A percentile compares a stretch with the other conserved stretches of the same genome.
Conservation (phyloP, 2,329 filamentous ascomycete genomes). For the Zasmidium citrigriseum region DNA sequence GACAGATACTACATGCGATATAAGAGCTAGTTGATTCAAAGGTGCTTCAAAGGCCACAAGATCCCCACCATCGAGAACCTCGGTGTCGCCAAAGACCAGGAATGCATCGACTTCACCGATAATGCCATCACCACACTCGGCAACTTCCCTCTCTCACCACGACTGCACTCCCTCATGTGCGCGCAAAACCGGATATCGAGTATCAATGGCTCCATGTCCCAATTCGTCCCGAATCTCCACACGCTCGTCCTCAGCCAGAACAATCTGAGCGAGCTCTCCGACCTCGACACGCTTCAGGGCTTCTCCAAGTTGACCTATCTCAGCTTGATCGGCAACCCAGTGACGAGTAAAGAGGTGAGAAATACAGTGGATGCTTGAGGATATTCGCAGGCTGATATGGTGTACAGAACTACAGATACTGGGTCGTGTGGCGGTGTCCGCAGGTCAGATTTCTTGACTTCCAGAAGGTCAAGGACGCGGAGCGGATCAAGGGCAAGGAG, state of each 20-base stretch:
- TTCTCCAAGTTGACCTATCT: conserved; percentile 76
- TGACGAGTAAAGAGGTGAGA: conserved; percentile 85
- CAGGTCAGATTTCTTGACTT: conserved; percentile 89
- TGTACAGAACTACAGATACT: conserved; percentile 84
- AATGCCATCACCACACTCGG: conserved; percentile 89
- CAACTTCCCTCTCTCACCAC: conserved; percentile 90
- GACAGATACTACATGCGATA: conserved; percentile 83
- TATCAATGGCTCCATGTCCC: conserved; percentile 74
- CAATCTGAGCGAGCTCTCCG: conserved; percentile 77
- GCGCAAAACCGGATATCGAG: conserved; percentile 83
- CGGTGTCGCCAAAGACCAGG: conserved; percentile 90
- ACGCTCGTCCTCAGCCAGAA: conserved; percentile 85
- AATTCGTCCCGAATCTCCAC: conserved; percentile 76
- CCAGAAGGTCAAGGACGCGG: conserved; percentile 82
- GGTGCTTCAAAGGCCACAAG: conserved; percentile 76
- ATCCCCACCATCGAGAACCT: conserved; percentile 97
- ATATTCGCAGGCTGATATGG: not conserved
- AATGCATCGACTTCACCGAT: conserved; percentile 97
- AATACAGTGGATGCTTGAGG: not conserved
- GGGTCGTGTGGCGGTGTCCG: conserved; percentile 85
- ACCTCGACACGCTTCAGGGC: conserved; percentile 75
- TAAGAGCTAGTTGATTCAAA: conserved; percentile 44
- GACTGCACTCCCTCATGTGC: conserved; percentile 82
- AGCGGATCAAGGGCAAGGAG: conserved; percentile 73
- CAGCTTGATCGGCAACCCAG: conserved; percentile 81